Evolutionary conservation across 2,329 filamentous ascomycete species (phyloP), one percentile per base, ranked within the genome.

Genomic region (Fusarium burgessii): DNA sequence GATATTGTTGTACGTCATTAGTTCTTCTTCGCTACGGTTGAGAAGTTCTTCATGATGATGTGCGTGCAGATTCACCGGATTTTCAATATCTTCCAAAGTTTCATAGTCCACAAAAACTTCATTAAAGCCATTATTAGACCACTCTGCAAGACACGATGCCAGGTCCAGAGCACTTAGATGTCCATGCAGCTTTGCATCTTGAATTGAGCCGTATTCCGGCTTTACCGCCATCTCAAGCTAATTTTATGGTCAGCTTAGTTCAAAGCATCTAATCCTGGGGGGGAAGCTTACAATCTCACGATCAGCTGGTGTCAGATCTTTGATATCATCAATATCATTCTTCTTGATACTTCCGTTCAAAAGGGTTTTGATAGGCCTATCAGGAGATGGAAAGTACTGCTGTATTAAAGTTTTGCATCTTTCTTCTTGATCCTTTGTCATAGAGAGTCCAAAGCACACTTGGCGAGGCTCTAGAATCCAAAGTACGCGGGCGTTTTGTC

Each of bases 11-110:
- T 75, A 73, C 5, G 18, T 7, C 13, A 58, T 47, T 18, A 76
- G 54, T 36, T 76, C 72, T 5, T 63, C 40, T 33, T 58, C 57
- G 33, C 57, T 72, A 14, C 74, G 74, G 5, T 67, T 67, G 23
- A 72, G 63, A 10, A 76, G 67, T 35, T 76, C 74, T 54, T 76
- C 74, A 29, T 76, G 74, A n/a, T 73, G 70, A 18, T 76, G 74
- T n/a, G 73, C 64, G 43, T 86, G 85, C 6, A 88, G 87, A 38
- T 89, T 84, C 5, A 88, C 88, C 4, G 82, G 77, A 40, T 76
- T 82, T 40, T 82, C 79, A 35, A 83, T 77, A 65, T 82, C 78
- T 4, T 78, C 74, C 43, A 80, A 75, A 56, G 80, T 82, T 58
- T 78, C 79, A 13, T 79, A 77, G 64, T 83, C 82, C 57, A 80